These are phyloP conservation scores for Pelargonium myrrhifolium DNA, from an alignment of 441 rosid species.

Conservation along the genomic window DNA sequence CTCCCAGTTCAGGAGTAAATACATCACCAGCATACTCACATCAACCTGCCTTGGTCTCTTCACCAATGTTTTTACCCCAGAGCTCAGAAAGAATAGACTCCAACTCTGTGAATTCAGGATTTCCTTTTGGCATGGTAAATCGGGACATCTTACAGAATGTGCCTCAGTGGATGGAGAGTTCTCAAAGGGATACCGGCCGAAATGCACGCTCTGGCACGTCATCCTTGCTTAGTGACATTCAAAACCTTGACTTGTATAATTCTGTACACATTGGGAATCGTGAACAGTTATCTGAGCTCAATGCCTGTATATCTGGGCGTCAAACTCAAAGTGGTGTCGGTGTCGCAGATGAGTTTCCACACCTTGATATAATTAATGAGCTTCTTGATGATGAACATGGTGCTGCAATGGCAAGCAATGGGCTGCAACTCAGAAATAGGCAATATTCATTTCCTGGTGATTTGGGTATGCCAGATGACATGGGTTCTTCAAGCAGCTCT, in stretches of 20 bases:
- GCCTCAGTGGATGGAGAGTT: conserved; percentile 50
- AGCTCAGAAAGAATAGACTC: conserved; percentile 40
- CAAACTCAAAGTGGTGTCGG: conserved; percentile 43
- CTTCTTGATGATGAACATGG: conserved; percentile 77
- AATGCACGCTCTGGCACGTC: conserved; percentile 26
- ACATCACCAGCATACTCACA: conserved; percentile 38
- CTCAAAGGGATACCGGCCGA: conserved; percentile 34
- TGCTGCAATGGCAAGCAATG: conserved; percentile 32
- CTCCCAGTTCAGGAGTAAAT: conserved; percentile 45
- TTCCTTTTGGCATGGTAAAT: conserved; percentile 38
- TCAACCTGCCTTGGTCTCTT: conserved; percentile 36
- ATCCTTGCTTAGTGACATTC: conserved; percentile 25
- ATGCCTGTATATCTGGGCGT: conserved; percentile 44
- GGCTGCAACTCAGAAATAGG: conserved; percentile 39
- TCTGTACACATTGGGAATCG: conserved; percentile 21
- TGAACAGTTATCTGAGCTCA: conserved; percentile 32
- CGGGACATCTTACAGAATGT: conserved; percentile 45
- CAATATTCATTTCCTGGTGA: conserved; percentile 51
- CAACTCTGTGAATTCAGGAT: conserved; percentile 42
- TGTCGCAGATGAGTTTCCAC: conserved; percentile 78
- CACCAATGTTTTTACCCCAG: conserved; percentile 36
- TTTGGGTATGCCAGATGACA: conserved; percentile 39
- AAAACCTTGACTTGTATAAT: conserved; percentile 30
- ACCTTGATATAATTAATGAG: conserved; percentile 86
- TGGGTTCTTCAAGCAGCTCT: conserved; percentile 35